Evolutionary conservation across 352 stramenopile species (phyloP).

Genomic region (Pythium pyrilobum): DNA sequence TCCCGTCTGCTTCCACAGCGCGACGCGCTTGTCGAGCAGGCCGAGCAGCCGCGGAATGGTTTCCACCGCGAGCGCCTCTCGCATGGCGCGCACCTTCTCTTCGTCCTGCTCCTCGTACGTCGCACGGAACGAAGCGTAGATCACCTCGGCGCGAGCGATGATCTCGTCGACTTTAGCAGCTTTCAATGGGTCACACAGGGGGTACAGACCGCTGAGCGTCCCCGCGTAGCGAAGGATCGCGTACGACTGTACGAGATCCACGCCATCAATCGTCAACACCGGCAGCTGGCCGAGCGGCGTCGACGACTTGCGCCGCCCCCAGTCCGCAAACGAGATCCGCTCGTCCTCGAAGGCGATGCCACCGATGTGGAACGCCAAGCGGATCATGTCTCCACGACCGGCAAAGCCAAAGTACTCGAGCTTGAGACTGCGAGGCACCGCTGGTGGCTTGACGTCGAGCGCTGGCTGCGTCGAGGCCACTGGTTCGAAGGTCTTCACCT

Average conservation of each 20-base stretch:
- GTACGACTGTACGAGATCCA: conserved; percentile 27
- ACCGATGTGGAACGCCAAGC: conserved; percentile 22
- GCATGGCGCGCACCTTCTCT: conserved; percentile 15
- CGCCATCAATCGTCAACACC: conserved; percentile 18
- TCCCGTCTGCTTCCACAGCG: background rate
- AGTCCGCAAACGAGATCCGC: conserved; percentile 17
- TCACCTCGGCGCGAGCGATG: conserved; percentile 27
- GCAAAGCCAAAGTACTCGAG: conserved; percentile 26
- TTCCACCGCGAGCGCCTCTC: conserved; percentile 25
- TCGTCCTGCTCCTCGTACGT: conserved; percentile 27
- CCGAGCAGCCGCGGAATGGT: conserved; percentile 33
- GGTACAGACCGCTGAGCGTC: conserved; percentile 30
- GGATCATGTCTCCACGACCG: conserved; percentile 22
- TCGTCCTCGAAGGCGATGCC: conserved; percentile 31
- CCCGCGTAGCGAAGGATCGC: conserved; percentile 64
- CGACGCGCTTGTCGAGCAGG: conserved; percentile 33
- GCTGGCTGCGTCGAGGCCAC: too few relatives aligned
- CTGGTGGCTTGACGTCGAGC: background rate
- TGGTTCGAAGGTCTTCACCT: background rate
- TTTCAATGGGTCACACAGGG: background rate
- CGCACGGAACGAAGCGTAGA: conserved; percentile 16
- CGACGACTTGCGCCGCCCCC: conserved; percentile 9
- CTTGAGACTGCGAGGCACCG: background rate
- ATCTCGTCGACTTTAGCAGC: conserved; percentile 28
- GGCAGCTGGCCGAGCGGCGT: conserved; percentile 25